These are phyloP conservation scores for Plenodomus biglobosus DNA, from an alignment of 2,329 filamentous ascomycete genomes.

Conservation along the genomic window DNA sequence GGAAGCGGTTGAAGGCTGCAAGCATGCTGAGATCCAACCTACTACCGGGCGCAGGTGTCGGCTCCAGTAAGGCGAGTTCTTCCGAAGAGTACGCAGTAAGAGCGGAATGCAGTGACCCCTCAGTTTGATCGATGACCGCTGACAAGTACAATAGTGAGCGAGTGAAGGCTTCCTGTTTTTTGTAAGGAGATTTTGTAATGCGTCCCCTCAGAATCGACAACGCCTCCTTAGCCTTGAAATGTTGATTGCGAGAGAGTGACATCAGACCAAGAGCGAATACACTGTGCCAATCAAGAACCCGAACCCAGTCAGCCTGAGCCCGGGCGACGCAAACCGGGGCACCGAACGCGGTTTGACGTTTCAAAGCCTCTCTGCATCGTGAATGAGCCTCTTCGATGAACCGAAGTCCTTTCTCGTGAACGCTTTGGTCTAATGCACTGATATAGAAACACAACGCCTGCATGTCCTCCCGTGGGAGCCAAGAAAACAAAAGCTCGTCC, in stretches of 20 bases:
- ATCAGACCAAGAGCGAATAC: slow-evolving; percentile 71
- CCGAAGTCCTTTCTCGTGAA: slow-evolving; percentile 58
- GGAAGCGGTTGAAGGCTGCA: slow-evolving; percentile 51
- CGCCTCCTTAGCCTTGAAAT: slow-evolving; percentile 51
- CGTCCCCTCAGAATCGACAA: slow-evolving; percentile 23
- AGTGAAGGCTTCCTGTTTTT: slow-evolving; percentile 47
- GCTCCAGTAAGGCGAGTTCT: slow-evolving; percentile 56
- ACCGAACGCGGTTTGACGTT: slow-evolving; percentile 17
- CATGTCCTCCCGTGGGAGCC: slow-evolving; percentile 62
- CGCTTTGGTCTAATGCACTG: slow-evolving; percentile 57
- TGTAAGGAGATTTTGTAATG: slow-evolving; percentile 47
- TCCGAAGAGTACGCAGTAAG: slow-evolving; percentile 65
- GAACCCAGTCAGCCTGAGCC: slow-evolving; percentile 62
- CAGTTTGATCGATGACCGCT: slow-evolving; percentile 75
- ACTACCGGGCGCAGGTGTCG: slow-evolving; percentile 23
- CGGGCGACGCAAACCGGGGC: slow-evolving; percentile 28
- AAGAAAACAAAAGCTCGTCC: slow-evolving; percentile 56
- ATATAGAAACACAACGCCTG: slow-evolving; percentile 63
- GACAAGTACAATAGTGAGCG: slow-evolving; percentile 69
- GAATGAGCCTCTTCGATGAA: slow-evolving; percentile 61
- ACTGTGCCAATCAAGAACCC: slow-evolving; percentile 67
- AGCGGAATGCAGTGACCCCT: slow-evolving; percentile 70
- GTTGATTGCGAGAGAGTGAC: slow-evolving; percentile 70
- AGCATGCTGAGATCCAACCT: slow-evolving; percentile 50
- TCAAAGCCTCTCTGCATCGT: slow-evolving; percentile 46